Evolutionary conservation across 192 early-diverging fungal genomes (phyloP).

Genomic region (Coemansia sp.): DNA sequence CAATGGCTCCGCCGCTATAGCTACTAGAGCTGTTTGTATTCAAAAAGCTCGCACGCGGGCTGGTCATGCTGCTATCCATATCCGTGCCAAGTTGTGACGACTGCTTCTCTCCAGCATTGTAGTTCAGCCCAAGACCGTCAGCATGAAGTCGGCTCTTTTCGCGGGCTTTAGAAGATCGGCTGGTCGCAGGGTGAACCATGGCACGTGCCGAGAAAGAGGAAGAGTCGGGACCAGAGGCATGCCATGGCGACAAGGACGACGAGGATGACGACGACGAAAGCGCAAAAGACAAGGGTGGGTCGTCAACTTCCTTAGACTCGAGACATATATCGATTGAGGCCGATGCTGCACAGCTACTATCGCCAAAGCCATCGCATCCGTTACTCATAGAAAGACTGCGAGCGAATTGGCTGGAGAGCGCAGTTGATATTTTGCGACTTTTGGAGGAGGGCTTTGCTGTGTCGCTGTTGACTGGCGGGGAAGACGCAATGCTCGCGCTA

Average conservation of each 20-base stretch:
- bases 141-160: constrained; percentile 20
- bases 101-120: background rate
- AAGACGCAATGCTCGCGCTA: constrained; percentile 21
- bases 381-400: constrained; percentile 46
- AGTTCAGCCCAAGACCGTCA: background rate
- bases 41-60: background rate
- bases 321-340: background rate
- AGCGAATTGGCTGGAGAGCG: constrained; percentile 49
- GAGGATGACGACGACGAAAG: constrained; percentile 29
- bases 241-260: background rate
- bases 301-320: background rate
- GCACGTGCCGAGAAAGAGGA: background rate
- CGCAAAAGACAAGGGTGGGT: constrained; percentile 14
- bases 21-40: background rate
- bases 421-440: constrained; percentile 35
- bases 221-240: background rate
- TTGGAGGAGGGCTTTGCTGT: constrained; percentile 27
- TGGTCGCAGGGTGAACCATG: constrained; percentile 16
- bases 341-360: background rate
- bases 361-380: background rate
- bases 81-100: constrained; percentile 25
- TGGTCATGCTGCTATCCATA: constrained; percentile 13
- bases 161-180: constrained; percentile 28
- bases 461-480: constrained; percentile 1
- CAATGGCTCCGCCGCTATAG: background rate